Evolutionary conservation across 1,139 yeast genomes (phyloP).

Genomic region (Diutina mesorugosa): DNA sequence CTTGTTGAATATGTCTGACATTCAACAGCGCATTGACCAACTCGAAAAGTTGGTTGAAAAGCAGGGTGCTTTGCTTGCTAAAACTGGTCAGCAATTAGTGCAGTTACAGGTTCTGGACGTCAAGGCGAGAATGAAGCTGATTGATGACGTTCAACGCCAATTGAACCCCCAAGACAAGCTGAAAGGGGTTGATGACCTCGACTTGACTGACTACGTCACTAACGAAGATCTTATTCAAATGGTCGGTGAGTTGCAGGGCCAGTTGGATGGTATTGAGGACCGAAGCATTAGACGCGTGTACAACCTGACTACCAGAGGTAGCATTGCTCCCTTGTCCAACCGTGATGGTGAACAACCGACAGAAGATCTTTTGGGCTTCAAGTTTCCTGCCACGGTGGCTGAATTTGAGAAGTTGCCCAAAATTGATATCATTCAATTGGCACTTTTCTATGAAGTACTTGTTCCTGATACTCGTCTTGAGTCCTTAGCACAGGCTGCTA

Average conservation of each 20-base stretch:
- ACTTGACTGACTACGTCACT: constrained; percentile 52
- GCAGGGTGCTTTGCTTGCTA: constrained; percentile 27
- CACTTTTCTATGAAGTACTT: constrained; percentile 59
- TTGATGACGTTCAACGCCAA: constrained; percentile 10
- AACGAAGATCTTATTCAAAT: constrained; percentile 61
- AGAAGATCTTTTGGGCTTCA: constrained; percentile 2
- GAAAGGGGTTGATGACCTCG: constrained; percentile 14
- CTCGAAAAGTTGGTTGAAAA: constrained; percentile 37
- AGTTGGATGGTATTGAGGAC: constrained; percentile 61
- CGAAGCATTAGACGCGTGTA: constrained; percentile 47
- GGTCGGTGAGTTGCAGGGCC: constrained; percentile 84
- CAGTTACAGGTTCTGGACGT: constrained; percentile 49
- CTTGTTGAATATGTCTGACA: constrained; percentile 2
- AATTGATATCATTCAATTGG: constrained; percentile 35
- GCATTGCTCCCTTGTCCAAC: constrained; percentile 29
- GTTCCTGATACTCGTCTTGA: constrained; percentile 22
- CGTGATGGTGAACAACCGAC: constrained; percentile 63
- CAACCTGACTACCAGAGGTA: constrained; percentile 18
- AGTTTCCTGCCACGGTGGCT: constrained; percentile 48
- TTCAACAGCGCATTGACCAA: constrained; percentile 32
- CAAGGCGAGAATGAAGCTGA: constrained; percentile 21
- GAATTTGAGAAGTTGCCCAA: constrained; percentile 38
- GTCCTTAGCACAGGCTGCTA: constrained; percentile 3
- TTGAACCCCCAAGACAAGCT: not conserved
- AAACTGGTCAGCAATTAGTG: constrained; percentile 70